A percentile compares a stretch with the other conserved stretches of the same genome.
These are phyloP conservation scores for Xylaria sp. DNA, from an alignment of 2,329 filamentous ascomycete species.

Conservation along the genomic window DNA sequence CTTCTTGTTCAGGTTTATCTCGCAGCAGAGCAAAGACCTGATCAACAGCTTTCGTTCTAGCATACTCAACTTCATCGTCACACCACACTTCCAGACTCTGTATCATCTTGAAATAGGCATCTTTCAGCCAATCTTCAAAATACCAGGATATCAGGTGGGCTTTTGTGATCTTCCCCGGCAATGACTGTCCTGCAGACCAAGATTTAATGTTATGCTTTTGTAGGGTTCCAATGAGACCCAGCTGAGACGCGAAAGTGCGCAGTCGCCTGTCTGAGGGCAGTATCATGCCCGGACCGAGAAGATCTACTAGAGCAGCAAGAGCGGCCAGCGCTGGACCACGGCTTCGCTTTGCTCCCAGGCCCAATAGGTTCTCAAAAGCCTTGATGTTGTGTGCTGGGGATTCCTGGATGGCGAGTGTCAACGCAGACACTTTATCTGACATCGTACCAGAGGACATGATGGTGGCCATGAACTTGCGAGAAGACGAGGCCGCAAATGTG, in stretches of 20 bases:
- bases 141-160: constrained; percentile 87
- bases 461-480: constrained; percentile 94
- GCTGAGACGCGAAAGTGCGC: constrained; percentile 81
- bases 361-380: constrained; percentile 85
- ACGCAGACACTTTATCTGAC: constrained; percentile 94
- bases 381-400: constrained; percentile 94
- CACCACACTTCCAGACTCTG: constrained; percentile 94
- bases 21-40: constrained; percentile 92
- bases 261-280: constrained; percentile 86
- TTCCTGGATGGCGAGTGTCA: constrained; percentile 94
- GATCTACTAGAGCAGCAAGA: constrained; percentile 92
- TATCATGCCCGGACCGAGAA: constrained; percentile 88
- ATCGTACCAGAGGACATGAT: constrained; percentile 97
- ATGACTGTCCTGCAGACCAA: constrained; percentile 75
- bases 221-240: constrained; percentile 77
- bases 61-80: constrained; percentile 94
- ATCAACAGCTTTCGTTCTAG: constrained; percentile 85
- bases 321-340: constrained; percentile 92
- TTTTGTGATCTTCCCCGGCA: constrained; percentile 80
- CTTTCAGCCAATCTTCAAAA: constrained; percentile 96
- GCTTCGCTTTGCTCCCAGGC: constrained; percentile 89
- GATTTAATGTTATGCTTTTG: constrained; percentile 65
- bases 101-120: constrained; percentile 90
- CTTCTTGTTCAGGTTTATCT: constrained; percentile 97
- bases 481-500: constrained; percentile 81